These are phyloP conservation scores for Monotropa hypopitys DNA, from an alignment of 179 eudicot species.

Conservation along the genomic window DNA sequence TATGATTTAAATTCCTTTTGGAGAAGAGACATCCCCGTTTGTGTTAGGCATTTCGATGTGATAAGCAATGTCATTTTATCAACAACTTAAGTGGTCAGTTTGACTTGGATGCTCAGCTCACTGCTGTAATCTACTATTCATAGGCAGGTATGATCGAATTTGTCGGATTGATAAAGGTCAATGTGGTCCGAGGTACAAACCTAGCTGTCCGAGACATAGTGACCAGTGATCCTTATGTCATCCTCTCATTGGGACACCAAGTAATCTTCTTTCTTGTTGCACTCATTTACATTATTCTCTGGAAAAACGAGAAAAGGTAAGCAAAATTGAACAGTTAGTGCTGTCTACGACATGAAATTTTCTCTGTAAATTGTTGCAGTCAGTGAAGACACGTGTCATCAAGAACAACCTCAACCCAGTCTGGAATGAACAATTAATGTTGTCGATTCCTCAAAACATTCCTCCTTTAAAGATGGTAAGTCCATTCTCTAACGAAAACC, in stretches of 20 bases:
- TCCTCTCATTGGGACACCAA: constrained; percentile 75
- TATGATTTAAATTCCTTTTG: background rate
- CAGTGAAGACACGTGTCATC: constrained; percentile 83
- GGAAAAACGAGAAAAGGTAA: background rate
- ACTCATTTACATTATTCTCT: background rate
- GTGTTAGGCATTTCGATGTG: background rate
- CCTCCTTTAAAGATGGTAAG: constrained; percentile 88
- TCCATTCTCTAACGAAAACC: background rate
- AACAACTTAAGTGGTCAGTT: background rate
- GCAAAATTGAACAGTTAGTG: background rate
- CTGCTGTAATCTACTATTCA: constrained; percentile 8
- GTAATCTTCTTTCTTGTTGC: constrained; percentile 29
- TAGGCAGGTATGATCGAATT: constrained; percentile 98
- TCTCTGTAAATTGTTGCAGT: constrained; percentile 42
- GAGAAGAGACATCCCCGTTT: background rate
- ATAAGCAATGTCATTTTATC: background rate
- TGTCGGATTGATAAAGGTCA: constrained; percentile 80
- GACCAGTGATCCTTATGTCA: constrained; percentile 90
- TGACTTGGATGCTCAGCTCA: background rate
- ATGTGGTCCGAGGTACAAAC: constrained; percentile 82
- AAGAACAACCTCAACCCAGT: constrained; percentile 87
- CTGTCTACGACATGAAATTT: background rate
- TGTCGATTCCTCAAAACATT: constrained; percentile 75
- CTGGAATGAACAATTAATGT: constrained; percentile 91
- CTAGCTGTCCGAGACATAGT: constrained; percentile 81